Percentiles rank a stretch among this genome's conserved stretches.
Conservation (phyloP, 2,329 filamentous ascomycete species). For the Penicillium sp. region DNA sequence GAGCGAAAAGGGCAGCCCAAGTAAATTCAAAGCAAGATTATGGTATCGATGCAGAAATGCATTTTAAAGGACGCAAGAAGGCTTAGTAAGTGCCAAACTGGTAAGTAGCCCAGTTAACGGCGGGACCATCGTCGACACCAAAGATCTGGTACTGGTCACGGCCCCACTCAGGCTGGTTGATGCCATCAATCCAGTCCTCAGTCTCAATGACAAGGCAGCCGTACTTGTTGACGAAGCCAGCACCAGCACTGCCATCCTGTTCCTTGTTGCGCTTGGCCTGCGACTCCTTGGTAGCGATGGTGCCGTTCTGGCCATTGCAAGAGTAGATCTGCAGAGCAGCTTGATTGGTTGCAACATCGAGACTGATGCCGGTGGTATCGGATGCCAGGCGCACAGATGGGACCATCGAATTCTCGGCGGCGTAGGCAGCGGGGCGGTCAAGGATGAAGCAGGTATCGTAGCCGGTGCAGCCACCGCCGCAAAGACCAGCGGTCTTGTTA, state of each 20-base stretch:
- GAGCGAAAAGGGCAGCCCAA: neutral
- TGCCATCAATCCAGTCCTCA: slow-evolving; percentile 89
- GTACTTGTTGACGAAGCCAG: slow-evolving; percentile 59
- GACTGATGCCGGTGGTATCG: slow-evolving; percentile 74
- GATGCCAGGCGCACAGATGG: slow-evolving; percentile 63
- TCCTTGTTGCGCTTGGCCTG: slow-evolving; percentile 54
- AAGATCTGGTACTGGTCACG: slow-evolving; percentile 52
- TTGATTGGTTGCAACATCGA: slow-evolving; percentile 82
- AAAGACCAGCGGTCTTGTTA: slow-evolving; percentile 66
- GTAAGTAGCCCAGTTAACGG: slow-evolving; percentile 47
- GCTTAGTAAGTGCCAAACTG: slow-evolving; percentile 43
- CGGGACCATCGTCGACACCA: slow-evolving; percentile 40
- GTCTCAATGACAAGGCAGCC: slow-evolving; percentile 90
- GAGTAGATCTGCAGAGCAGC: slow-evolving; percentile 86
- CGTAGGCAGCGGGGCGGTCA: slow-evolving; percentile 42
- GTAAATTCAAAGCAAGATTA: slow-evolving; percentile 4
- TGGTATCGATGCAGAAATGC: slow-evolving; percentile 1
- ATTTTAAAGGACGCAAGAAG: neutral
- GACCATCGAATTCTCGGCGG: slow-evolving; percentile 35
- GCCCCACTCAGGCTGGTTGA: slow-evolving; percentile 89
- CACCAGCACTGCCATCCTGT: slow-evolving; percentile 51
- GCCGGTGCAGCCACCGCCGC: slow-evolving; percentile 78
- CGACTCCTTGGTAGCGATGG: slow-evolving; percentile 44
- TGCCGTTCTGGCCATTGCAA: slow-evolving; percentile 75
- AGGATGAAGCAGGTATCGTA: slow-evolving; percentile 67